Evolutionary conservation across 2,329 filamentous ascomycete genomes (phyloP).

Genomic region (Rhynchosporium agropyri): DNA sequence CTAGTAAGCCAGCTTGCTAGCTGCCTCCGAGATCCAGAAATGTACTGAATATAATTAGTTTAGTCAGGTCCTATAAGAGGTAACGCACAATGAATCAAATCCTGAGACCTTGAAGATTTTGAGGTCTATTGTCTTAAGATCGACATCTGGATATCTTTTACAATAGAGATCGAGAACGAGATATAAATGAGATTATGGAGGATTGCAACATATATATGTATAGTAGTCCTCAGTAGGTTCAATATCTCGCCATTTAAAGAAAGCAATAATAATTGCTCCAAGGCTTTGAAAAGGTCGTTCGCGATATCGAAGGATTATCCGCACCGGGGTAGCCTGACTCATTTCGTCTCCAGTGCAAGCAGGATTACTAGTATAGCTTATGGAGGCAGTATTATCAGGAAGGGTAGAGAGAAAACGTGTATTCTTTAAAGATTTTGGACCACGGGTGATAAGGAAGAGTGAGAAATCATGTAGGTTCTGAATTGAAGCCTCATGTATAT

Average conservation of each 20-base stretch:
- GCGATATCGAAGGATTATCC: conserved; percentile 33
- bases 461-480: conserved; percentile 4
- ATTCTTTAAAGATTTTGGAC: conserved; percentile 3
- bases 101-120: conserved; percentile 39
- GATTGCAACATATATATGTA: conserved; percentile 37
- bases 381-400: conserved; percentile 17
- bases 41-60: conserved; percentile 29
- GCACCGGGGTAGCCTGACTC: conserved; percentile 29
- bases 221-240: conserved; percentile 34
- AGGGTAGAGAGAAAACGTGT: conserved; percentile 19
- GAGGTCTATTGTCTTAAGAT: conserved; percentile 36
- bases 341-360: conserved; percentile 25
- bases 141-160: conserved; percentile 37
- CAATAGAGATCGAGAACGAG: conserved; percentile 40
- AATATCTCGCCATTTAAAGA: conserved; percentile 30
- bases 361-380: conserved; percentile 26
- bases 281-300: conserved; percentile 29
- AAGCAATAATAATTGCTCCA: conserved; percentile 30
- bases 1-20: conserved; percentile 29
- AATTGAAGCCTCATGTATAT: conserved; percentile 20
- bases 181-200: conserved; percentile 39
- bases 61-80: conserved; percentile 27
- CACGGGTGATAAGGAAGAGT: neutral
- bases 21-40: conserved; percentile 29
- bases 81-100: conserved; percentile 35